Base-by-base conservation (phyloP, 768 basidiomycete genomes). In the Coprinopsis marcescibilis region DNA sequence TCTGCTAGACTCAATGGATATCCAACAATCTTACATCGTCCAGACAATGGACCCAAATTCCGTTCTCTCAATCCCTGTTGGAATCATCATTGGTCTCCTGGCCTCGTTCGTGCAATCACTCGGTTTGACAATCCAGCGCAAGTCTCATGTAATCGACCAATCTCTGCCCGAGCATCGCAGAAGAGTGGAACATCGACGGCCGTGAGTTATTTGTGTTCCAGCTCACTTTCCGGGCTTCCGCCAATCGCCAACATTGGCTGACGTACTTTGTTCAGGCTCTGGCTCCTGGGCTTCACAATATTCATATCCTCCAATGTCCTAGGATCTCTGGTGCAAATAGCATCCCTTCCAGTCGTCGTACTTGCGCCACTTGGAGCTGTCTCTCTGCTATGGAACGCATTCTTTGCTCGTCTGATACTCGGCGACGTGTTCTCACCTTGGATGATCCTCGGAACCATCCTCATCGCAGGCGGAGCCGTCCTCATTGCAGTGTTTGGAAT, bases 331-430 rank as follows among this genome's bases (percentile, higher is more conserved):
- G 86, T 95, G 54, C 93, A 95, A 68, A 90, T 97, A 33, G 91
- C 90, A 7, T 88, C 91, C 2, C 78, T 97, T 11, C 92, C 93
- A 2, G 89, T 97, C 53, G 92, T 95, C 50, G 89, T 97, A 47
- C 84, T 97, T 43, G 93, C 92, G 0, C 93, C 93, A 0, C 75
- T 97, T 3, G 93, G 93, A 10, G 93, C 92, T 0, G 87, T 94
- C 24, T 91, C 88, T 2, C 77, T 97, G 23, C 77, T 97, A 23
- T 95, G 88, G 88, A 97, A 97, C 61, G 92, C 92, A 3, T 78
- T 95, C 57, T 93, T 95, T 59, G 91, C 92, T 13, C 76, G 81
- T 24, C 57, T 94, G 32, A 74, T 95, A 32, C 76, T 95, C 11
- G 89, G 88, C 10, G 91, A 96, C 59, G 73, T 80, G 17, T 91